Percentiles rank a stretch among this genome's conserved stretches.
Conservation (phyloP, 805 yeast species). For the Metschnikowia aberdeeniae region DNA sequence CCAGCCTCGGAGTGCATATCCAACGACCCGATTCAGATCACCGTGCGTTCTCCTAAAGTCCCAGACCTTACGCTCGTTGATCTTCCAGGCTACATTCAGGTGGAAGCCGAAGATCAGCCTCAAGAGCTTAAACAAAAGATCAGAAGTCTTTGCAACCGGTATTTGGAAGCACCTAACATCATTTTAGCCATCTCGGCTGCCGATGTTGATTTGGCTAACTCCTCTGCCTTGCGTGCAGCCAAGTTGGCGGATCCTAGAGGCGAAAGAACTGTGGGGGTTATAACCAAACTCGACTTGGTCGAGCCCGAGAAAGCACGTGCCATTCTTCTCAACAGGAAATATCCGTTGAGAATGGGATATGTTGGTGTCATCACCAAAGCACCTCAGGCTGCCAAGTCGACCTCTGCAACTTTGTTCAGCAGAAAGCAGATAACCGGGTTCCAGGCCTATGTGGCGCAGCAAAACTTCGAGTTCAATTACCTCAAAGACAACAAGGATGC, state of each 20-base stretch:
- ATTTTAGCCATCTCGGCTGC: conserved; percentile 96
- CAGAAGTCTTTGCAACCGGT: conserved; percentile 74
- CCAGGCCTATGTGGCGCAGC: conserved; percentile 64
- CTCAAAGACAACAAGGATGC: conserved; percentile 61
- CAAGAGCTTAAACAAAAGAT: conserved; percentile 73
- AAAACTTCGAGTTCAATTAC: conserved; percentile 51
- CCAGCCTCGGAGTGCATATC: conserved; percentile 83
- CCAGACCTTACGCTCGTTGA: conserved; percentile 92
- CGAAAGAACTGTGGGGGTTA: conserved; percentile 92
- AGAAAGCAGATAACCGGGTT: conserved; percentile 46
- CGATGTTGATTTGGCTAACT: conserved; percentile 95
- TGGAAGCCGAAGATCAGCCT: conserved; percentile 97
- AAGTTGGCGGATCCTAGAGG: conserved; percentile 89
- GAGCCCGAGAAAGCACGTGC: conserved; percentile 67
- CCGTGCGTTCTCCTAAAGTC: conserved; percentile 83
- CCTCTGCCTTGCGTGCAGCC: conserved; percentile 89
- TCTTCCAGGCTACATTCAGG: conserved; percentile 95
- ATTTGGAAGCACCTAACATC: conserved; percentile 86
- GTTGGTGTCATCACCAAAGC: conserved; percentile 95
- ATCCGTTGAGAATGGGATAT: conserved; percentile 93
- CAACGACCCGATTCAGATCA: conserved; percentile 88
- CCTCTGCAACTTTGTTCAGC: conserved; percentile 38
- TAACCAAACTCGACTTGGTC: conserved; percentile 89
- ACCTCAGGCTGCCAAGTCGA: conserved; percentile 41
- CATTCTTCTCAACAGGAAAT: conserved; percentile 69